A percentile compares a stretch with the other conserved stretches of the same genome.
phyloP scores from a whole-genome alignment of 2,329 filamentous ascomycete species.

The Penicillium sclerotigenum region DNA sequence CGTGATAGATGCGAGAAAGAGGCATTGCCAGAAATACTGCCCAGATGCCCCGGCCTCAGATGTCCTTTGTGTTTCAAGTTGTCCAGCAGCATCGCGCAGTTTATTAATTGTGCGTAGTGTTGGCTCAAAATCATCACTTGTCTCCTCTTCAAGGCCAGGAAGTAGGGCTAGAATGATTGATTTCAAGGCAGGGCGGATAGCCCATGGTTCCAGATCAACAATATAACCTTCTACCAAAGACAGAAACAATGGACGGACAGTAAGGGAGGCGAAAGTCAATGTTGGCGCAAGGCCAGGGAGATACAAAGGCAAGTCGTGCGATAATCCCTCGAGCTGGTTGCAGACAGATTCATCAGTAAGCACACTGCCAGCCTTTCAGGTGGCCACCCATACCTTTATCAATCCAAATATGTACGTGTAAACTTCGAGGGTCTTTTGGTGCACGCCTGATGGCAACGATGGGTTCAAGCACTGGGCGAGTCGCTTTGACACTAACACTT shows the following conservation, averaged over 20 bases:
- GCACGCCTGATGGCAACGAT: slow-evolving; percentile 87
- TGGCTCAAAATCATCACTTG: slow-evolving; percentile 92
- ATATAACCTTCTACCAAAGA: slow-evolving; percentile 79
- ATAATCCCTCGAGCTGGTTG: slow-evolving; percentile 64
- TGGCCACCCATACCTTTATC: slow-evolving; percentile 61
- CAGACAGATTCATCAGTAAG: slow-evolving; percentile 14
- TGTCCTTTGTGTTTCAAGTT: slow-evolving; percentile 55
- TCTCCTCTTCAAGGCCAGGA: slow-evolving; percentile 91
- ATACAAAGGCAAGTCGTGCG: slow-evolving; percentile 79
- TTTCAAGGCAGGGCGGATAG: slow-evolving; percentile 83
- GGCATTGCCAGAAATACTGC: slow-evolving; percentile 97
- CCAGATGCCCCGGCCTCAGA: slow-evolving; percentile 59
- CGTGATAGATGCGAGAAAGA: slow-evolving; percentile 90
- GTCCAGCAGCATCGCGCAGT: slow-evolving; percentile 60
- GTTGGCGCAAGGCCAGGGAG: slow-evolving; percentile 85
- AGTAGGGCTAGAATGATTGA: slow-evolving; percentile 84
- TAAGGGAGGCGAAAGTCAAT: slow-evolving; percentile 89
- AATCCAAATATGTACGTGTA: slow-evolving; percentile 85
- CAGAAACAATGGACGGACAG: slow-evolving; percentile 81
- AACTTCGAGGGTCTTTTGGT: slow-evolving; percentile 94
- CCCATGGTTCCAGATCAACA: slow-evolving; percentile 64
- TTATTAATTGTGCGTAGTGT: slow-evolving; percentile 75
- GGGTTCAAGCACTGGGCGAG: slow-evolving; percentile 94
- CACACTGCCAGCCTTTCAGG: not conserved
- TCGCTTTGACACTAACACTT: slow-evolving; percentile 78